Conservation (phyloP, 345 rosid genomes). For the Zanthoxylum bungeanum region DNA sequence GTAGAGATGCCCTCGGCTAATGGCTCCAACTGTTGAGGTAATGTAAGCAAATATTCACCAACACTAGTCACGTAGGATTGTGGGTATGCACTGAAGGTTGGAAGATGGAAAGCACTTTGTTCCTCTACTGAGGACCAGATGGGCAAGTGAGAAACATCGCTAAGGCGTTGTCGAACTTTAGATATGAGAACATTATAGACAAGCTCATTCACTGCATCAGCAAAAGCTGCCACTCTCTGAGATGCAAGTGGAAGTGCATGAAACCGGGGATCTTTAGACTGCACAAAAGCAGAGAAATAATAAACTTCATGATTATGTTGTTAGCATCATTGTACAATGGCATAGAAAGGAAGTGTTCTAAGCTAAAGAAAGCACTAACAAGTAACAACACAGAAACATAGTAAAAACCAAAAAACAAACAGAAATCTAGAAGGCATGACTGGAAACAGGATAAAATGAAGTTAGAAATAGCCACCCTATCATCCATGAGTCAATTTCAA, state of each 20-base stretch:
- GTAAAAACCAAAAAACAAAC: background rate
- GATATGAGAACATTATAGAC: slow-evolving; percentile 94
- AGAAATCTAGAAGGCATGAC: background rate
- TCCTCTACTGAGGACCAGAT: slow-evolving; percentile 92
- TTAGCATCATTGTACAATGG: background rate
- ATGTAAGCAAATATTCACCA: slow-evolving; percentile 96
- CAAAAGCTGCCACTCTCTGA: slow-evolving; percentile 81
- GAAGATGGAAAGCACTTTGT: slow-evolving; percentile 73
- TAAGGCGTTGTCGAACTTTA: slow-evolving; percentile 87
- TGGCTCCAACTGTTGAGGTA: slow-evolving; percentile 98
- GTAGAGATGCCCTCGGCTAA: slow-evolving; percentile 92
- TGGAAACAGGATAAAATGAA: background rate
- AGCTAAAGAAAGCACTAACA: background rate
- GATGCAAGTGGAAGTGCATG: slow-evolving; percentile 93
- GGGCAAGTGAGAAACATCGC: slow-evolving; percentile 75
- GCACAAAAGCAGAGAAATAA: slow-evolving; percentile 22
- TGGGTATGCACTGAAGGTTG: slow-evolving; percentile 94
- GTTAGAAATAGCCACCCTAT: background rate
- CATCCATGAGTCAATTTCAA: background rate
- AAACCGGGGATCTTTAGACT: slow-evolving; percentile 98
- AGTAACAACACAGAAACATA: background rate
- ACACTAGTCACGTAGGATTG: slow-evolving; percentile 86
- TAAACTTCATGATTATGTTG: background rate
- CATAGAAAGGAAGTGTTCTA: background rate
- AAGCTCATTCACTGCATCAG: slow-evolving; percentile 84